Evolutionary conservation across 306 rosid species (phyloP), one percentile per base, ranked within the genome.

Genomic region (Sicyos baderoa): DNA sequence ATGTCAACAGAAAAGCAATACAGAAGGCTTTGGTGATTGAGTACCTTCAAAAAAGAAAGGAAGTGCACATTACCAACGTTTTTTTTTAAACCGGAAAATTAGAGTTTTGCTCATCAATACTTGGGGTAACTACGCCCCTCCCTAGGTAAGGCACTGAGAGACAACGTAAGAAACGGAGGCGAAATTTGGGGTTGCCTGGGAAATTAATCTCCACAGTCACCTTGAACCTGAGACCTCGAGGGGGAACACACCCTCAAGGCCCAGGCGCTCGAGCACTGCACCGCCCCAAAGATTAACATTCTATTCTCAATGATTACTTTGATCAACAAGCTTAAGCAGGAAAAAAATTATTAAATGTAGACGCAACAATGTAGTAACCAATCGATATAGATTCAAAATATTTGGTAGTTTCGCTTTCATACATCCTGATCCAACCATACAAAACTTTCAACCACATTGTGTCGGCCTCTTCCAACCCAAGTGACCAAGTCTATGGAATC

Each of bases 1-100:
- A 93, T 57, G 98, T 93, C 96, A 89, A 81, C 82, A 79, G 74
- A 72, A 91, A 92, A 11, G 95, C 96, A 84, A 92, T 83, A 80
- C 87, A 86, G 66, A 92, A 87, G 21, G 97, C 98, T 87, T 82
- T 92, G 1, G 91, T 89, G 76, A 92, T 87, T 1, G 98, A 87
- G 79, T 92, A 87, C 96, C 98, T 92, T 81, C 49, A 54, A 76
- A 25, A 75, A 50, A 59, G 42, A 67, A 86, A 79, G 47, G 53
- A 70, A 37, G 10, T 35, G 72, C 75, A 35, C 52, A 56, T 68
- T 63, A 62, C 51, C 27, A 17, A 62, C 2, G 35, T 29, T 29
- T 29, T 29, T 29, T 29, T 3, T 2, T 29, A 29, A 29, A 29
- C 35, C 35, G 35, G 4, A 5, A 29, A 2, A 29, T 29, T 5